These are phyloP conservation scores for Fomitopsis betulina DNA, from an alignment of 1,284 basidiomycete genomes.

Conservation along the genomic window DNA sequence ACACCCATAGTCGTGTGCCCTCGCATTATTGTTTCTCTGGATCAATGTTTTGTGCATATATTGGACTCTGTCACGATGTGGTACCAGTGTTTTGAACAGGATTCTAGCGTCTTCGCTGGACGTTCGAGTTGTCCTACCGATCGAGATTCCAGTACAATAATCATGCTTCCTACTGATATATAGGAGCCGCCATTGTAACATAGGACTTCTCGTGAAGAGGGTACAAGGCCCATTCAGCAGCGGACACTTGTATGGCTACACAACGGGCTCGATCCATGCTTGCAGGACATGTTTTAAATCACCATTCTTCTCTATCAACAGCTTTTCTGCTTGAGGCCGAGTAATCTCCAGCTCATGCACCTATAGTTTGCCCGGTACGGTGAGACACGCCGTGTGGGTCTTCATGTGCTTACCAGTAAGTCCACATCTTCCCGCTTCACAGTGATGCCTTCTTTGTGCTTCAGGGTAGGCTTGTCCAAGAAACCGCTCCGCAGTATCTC, in stretches of 20 bases:
- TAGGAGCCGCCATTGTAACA: too few relatives aligned
- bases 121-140: neutral
- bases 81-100: neutral
- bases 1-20: neutral
- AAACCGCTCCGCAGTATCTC: slow-evolving; percentile 56
- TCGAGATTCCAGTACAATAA: too few relatives aligned
- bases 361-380: slow-evolving; percentile 26
- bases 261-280: slow-evolving; percentile 16
- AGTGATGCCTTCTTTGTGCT: slow-evolving; percentile 33
- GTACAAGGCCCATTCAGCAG: too few relatives aligned
- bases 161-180: too few relatives aligned
- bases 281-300: slow-evolving; percentile 28
- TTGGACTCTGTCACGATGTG: neutral
- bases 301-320: slow-evolving; percentile 39
- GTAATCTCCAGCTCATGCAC: slow-evolving; percentile 62
- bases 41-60: neutral
- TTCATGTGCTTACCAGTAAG: slow-evolving; percentile 36
- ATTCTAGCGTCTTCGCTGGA: neutral
- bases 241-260: neutral
- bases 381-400: neutral
- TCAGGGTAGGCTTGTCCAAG: slow-evolving; percentile 48
- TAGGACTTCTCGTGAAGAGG: too few relatives aligned
- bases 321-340: slow-evolving; percentile 52
- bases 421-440: slow-evolving; percentile 61
- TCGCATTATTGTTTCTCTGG: neutral